Conservation (phyloP, 192 early-diverging fungal genomes). For the Geranomyces variabilis region DNA sequence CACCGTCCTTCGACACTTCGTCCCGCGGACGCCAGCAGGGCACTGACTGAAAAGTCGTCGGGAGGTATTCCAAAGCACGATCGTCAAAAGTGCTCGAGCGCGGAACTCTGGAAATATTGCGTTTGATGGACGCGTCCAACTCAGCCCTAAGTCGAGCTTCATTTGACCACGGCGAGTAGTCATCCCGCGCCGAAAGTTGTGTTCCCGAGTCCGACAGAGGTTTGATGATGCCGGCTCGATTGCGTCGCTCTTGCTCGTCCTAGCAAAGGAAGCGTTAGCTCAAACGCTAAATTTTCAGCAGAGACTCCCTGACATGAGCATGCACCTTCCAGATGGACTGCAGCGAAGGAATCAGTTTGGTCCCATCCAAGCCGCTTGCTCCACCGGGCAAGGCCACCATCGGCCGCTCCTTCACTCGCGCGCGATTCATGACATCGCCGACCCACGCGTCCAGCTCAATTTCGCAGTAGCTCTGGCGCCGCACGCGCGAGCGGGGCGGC, state of each 20-base stretch:
- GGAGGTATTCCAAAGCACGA: background rate
- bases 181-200: constrained; percentile 1
- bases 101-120: background rate
- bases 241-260: constrained; percentile 1
- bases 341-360: constrained; percentile 66
- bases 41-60: constrained; percentile 47
- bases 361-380: constrained; percentile 16
- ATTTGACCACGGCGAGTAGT: constrained; percentile 21
- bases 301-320: background rate
- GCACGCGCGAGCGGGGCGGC: constrained; percentile 13
- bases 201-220: background rate
- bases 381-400: background rate
- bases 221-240: background rate
- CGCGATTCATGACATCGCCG: constrained; percentile 67
- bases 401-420: constrained; percentile 37
- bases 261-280: too few species aligned
- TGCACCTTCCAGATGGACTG: constrained; percentile 59
- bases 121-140: background rate
- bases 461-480: constrained; percentile 66
- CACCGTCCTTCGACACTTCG: too few species aligned
- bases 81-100: background rate
- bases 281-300: too few species aligned
- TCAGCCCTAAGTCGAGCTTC: constrained; percentile 14
- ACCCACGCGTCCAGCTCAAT: constrained; percentile 74
- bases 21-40: background rate